These are phyloP conservation scores for Claviceps pusilla DNA, from an alignment of 2,329 filamentous ascomycete species.

Conservation along the genomic window DNA sequence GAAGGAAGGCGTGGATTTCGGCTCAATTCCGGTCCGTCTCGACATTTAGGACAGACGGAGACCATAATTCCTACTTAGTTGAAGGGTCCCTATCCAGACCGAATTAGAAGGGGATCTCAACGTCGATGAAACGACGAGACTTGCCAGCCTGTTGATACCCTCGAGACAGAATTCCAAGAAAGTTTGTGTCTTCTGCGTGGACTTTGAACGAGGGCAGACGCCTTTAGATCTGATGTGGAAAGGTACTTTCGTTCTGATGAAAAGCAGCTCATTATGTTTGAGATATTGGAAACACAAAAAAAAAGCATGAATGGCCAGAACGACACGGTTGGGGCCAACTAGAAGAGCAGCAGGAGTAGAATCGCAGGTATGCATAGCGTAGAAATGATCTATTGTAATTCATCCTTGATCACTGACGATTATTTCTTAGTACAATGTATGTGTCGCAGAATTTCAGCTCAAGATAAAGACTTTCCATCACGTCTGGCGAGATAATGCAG, in stretches of 20 bases:
- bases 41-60: neutral
- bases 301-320: slow-evolving; percentile 33
- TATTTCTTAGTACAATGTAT: slow-evolving; percentile 26
- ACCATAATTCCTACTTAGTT: neutral
- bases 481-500: slow-evolving; percentile 53
- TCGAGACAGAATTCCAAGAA: neutral
- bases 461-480: slow-evolving; percentile 54
- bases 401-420: neutral
- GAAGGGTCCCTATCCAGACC: neutral
- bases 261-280: neutral
- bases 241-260: slow-evolving; percentile 15
- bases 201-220: slow-evolving; percentile 27
- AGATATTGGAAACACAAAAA: slow-evolving; percentile 16
- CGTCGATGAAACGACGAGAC: neutral
- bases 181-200: neutral
- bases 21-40: slow-evolving; percentile 20
- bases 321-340: slow-evolving; percentile 34
- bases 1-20: slow-evolving; percentile 54
- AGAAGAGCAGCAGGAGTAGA: slow-evolving; percentile 1
- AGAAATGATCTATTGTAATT: neutral
- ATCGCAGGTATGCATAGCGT: slow-evolving; percentile 1
- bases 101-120: neutral
- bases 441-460: slow-evolving; percentile 39
- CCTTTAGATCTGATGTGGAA: slow-evolving; percentile 28
- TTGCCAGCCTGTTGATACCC: neutral